Percentiles rank a stretch among this genome's conserved stretches.
Conservation (phyloP, 495 filamentous ascomycete species). For the Poronia punctata region DNA sequence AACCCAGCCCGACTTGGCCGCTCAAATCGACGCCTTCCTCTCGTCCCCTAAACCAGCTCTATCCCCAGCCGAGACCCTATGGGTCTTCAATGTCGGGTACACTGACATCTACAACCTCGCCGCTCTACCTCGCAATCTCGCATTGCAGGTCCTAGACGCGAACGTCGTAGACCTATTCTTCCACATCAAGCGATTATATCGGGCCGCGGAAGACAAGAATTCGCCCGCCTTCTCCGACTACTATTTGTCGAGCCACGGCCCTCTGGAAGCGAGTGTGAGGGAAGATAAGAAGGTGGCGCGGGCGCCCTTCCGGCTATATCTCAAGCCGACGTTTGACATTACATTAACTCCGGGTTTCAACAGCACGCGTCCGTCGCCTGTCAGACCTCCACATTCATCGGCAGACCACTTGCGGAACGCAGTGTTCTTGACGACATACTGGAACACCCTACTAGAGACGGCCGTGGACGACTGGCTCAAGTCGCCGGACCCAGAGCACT, state of each 20-base stretch:
- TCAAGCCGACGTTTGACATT: conserved; percentile 39
- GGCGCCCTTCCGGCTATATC: conserved; percentile 31
- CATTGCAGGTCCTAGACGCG: conserved; percentile 20
- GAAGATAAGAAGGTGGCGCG: neutral
- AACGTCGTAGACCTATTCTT: conserved; percentile 28
- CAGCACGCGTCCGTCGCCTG: conserved; percentile 15
- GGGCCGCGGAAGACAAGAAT: conserved; percentile 23
- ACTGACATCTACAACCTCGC: conserved; percentile 45
- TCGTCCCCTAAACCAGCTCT: conserved; percentile 13
- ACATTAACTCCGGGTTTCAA: conserved; percentile 38
- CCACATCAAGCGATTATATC: conserved; percentile 36
- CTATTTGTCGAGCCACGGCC: neutral
- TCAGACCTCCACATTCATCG: conserved; percentile 19
- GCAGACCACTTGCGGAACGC: conserved; percentile 33
- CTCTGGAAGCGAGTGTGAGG: neutral
- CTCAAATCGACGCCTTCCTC: conserved; percentile 36
- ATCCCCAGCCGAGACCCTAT: conserved; percentile 34
- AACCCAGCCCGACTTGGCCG: conserved; percentile 30
- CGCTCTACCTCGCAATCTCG: conserved; percentile 28
- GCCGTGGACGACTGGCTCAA: conserved; percentile 23
- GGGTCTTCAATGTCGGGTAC: conserved; percentile 39
- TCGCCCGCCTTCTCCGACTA: conserved; percentile 21
- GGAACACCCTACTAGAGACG: conserved; percentile 23
- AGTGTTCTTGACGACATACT: conserved; percentile 23
- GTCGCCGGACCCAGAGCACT: conserved; percentile 15